Evolutionary conservation across 2,329 filamentous ascomycete species (phyloP).

Genomic region (Escovopsis sp.): DNA sequence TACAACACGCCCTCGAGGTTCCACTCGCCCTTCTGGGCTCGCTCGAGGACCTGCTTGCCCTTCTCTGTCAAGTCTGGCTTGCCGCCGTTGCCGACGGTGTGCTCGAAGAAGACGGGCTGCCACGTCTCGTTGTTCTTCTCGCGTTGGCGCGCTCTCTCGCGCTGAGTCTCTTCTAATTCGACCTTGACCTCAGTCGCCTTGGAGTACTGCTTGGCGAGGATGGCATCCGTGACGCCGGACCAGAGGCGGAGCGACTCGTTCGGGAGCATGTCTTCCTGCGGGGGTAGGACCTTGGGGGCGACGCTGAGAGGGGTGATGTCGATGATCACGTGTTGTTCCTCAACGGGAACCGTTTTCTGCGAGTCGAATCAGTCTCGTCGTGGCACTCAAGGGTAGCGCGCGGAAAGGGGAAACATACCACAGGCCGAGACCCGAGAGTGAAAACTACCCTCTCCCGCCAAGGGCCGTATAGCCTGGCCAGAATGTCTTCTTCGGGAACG

Average conservation of each 20-base stretch:
- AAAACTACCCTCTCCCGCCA: conserved; percentile 65
- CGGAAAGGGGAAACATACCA: conserved; percentile 35
- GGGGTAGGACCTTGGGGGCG: conserved; percentile 64
- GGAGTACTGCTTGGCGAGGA: conserved; percentile 66
- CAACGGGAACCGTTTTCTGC: conserved; percentile 30
- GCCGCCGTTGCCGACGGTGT: conserved; percentile 39
- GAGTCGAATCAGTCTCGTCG: too few relatives aligned
- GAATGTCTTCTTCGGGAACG: conserved; percentile 69
- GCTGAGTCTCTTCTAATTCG: conserved; percentile 80
- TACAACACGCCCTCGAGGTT: conserved; percentile 30
- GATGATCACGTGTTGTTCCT: conserved; percentile 62
- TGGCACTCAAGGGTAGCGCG: too few relatives aligned
- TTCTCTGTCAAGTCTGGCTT: conserved; percentile 41
- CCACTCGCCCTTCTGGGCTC: conserved; percentile 40
- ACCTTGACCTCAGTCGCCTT: conserved; percentile 78
- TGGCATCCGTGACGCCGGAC: conserved; percentile 76
- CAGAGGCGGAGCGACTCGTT: conserved; percentile 87
- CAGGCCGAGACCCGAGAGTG: conserved; percentile 42
- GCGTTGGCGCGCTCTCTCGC: conserved; percentile 69
- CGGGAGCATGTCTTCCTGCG: conserved; percentile 60
- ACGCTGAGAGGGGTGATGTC: conserved; percentile 77
- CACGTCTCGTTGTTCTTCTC: conserved; percentile 56
- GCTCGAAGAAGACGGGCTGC: conserved; percentile 77
- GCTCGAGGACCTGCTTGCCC: conserved; percentile 34
- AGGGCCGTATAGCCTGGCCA: conserved; percentile 67